Conservation (phyloP, 768 basidiomycete species). For the Dictyophora rubrovolvata region DNA sequence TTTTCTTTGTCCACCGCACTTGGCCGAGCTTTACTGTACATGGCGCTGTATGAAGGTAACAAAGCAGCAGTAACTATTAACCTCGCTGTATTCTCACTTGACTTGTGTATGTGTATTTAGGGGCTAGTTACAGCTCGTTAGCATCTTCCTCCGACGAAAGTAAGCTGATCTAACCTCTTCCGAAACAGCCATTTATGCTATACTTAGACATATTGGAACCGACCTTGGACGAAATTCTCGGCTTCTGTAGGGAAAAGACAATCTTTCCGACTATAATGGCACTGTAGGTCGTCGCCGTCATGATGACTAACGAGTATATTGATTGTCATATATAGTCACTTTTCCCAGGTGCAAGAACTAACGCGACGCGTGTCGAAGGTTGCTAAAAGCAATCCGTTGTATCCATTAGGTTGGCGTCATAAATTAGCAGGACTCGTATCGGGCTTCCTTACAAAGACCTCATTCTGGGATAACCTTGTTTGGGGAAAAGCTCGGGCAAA, state of each 20-base stretch:
- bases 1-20: conserved; percentile 66
- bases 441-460: conserved; percentile 68
- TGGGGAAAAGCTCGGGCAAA: conserved; percentile 57
- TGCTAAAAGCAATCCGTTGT: conserved; percentile 46
- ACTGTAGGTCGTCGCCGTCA: conserved; percentile 19
- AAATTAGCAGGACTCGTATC: conserved; percentile 59
- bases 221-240: background rate
- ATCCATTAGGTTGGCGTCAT: conserved; percentile 64
- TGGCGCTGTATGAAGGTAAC: conserved; percentile 60
- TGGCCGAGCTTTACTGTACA: conserved; percentile 72
- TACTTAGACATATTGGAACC: background rate
- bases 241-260: background rate
- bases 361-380: conserved; percentile 41
- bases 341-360: conserved; percentile 49
- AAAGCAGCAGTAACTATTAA: background rate
- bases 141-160: conserved; percentile 39
- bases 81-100: background rate
- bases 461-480: conserved; percentile 76
- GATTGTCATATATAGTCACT: conserved; percentile 19
- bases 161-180: conserved; percentile 37
- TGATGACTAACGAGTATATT: background rate
- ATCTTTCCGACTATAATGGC: conserved; percentile 65
- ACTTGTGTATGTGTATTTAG: background rate
- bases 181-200: background rate
- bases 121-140: conserved; percentile 51